A percentile compares a stretch with the other conserved stretches of the same genome.
Conservation (phyloP, 768 basidiomycete genomes). For the Hericium alpestre region DNA sequence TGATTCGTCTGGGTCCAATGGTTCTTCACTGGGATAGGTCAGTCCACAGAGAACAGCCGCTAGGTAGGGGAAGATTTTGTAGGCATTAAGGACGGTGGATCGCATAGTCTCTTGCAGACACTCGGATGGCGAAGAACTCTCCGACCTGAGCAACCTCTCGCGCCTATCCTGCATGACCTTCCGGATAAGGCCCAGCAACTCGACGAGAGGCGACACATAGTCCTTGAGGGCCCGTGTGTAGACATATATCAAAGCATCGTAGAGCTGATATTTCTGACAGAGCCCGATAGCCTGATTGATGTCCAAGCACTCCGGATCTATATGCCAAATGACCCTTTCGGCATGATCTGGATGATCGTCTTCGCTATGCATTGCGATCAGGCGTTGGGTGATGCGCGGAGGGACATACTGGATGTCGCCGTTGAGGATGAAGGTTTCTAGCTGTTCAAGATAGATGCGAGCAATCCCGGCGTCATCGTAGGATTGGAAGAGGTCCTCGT, state of each 20-base stretch:
- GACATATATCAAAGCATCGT: conserved; percentile 90
- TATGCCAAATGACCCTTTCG: conserved; percentile 91
- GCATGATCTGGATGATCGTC: conserved; percentile 61
- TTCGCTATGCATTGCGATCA: conserved; percentile 71
- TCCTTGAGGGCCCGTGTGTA: conserved; percentile 84
- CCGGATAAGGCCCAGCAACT: conserved; percentile 69
- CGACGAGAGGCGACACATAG: conserved; percentile 81
- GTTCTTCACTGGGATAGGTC: conserved; percentile 77
- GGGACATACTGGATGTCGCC: conserved; percentile 67
- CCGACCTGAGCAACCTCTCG: conserved; percentile 22
- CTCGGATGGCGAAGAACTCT: conserved; percentile 14
- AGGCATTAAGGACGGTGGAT: conserved; percentile 58
- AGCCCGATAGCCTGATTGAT: conserved; percentile 85
- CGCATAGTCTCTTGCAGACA: conserved; percentile 37
- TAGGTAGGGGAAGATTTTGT: conserved; percentile 88
- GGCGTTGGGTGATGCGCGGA: conserved; percentile 76
- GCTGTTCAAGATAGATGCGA: conserved; percentile 68
- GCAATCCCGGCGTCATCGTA: conserved; percentile 80
- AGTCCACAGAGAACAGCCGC: conserved; percentile 72
- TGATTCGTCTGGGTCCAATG: conserved; percentile 55
- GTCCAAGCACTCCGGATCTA: conserved; percentile 83
- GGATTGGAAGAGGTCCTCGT: conserved; percentile 86
- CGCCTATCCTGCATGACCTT: conserved; percentile 48
- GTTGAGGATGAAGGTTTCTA: conserved; percentile 75
- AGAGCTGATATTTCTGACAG: conserved; percentile 74